Conservation (phyloP, 2,329 filamentous ascomycete genomes). For the Knoxdaviesia proteae region DNA sequence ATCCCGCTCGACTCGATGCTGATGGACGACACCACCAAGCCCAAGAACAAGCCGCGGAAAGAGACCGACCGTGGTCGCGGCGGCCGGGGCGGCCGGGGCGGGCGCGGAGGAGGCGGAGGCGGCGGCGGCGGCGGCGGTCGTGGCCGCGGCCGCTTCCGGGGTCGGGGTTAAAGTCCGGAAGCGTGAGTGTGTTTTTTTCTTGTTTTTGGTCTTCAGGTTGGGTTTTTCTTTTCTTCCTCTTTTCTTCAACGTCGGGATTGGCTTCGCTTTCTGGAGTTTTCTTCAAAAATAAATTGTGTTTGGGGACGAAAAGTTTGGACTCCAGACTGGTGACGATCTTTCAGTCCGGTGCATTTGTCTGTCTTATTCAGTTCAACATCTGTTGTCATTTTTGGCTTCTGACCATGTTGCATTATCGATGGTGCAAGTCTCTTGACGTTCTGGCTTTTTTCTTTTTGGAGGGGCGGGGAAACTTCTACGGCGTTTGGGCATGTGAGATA, state of each 20-base stretch:
- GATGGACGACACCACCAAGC: constrained; percentile 91
- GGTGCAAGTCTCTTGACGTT: too few species aligned
- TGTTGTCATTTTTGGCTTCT: too few species aligned
- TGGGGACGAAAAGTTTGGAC: too few species aligned
- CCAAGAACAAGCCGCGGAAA: constrained; percentile 98
- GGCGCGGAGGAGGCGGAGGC: constrained; percentile 29
- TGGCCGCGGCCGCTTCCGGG: constrained; percentile 20
- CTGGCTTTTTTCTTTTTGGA: too few species aligned
- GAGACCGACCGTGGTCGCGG: constrained; percentile 45
- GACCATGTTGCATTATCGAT: too few species aligned
- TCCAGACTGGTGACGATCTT: too few species aligned
- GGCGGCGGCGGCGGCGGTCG: constrained; percentile 34
- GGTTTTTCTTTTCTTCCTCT: constrained; percentile 1
- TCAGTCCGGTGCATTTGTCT: too few species aligned
- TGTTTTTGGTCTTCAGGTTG: not conserved
- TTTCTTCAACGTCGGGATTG: not conserved
- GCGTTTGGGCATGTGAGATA: too few species aligned
- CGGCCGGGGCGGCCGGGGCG: constrained; percentile 31
- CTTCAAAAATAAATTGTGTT: too few species aligned
- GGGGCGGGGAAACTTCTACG: too few species aligned
- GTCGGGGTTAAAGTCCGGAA: constrained; percentile 8
- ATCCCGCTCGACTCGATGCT: constrained; percentile 86
- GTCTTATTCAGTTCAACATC: too few species aligned
- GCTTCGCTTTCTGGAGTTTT: too few species aligned
- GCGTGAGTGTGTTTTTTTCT: not conserved